phyloP scores from a whole-genome alignment of 805 yeast genomes.

The Grigorovia humatica region DNA sequence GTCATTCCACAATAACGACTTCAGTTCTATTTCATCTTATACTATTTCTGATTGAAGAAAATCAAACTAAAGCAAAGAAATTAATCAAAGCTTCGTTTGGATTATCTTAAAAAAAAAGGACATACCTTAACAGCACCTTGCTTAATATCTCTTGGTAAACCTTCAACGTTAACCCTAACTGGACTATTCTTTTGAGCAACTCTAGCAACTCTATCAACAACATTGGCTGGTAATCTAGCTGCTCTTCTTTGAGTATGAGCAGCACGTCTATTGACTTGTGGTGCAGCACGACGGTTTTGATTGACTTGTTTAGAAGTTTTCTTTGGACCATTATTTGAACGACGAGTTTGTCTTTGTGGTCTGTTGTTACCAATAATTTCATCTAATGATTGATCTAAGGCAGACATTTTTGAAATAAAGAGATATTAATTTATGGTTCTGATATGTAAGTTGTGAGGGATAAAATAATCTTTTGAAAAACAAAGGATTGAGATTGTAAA shows the following conservation, averaged over 20 bases:
- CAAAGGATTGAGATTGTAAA: not conserved
- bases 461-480: not conserved
- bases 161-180: conserved; percentile 75
- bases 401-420: conserved; percentile 44
- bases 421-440: not conserved
- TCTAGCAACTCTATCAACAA: conserved; percentile 31
- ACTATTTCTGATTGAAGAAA: not conserved
- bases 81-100: not conserved
- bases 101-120: conserved; percentile 17
- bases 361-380: conserved; percentile 64
- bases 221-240: conserved; percentile 23
- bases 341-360: conserved; percentile 22
- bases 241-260: conserved; percentile 9
- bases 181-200: conserved; percentile 39
- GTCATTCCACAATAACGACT: too few species aligned
- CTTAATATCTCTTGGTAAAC: conserved; percentile 78
- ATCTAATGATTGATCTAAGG: conserved; percentile 88
- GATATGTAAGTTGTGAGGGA: not conserved
- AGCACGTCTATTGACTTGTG: conserved; percentile 11
- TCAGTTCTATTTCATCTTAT: too few species aligned
- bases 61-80: not conserved
- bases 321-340: conserved; percentile 27
- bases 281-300: conserved; percentile 18
- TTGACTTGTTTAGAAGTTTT: conserved; percentile 27
- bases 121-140: conserved; percentile 81